phyloP scores from a whole-genome alignment of 208 protist genomes.

The Blastocrithidia nonstop region DNA sequence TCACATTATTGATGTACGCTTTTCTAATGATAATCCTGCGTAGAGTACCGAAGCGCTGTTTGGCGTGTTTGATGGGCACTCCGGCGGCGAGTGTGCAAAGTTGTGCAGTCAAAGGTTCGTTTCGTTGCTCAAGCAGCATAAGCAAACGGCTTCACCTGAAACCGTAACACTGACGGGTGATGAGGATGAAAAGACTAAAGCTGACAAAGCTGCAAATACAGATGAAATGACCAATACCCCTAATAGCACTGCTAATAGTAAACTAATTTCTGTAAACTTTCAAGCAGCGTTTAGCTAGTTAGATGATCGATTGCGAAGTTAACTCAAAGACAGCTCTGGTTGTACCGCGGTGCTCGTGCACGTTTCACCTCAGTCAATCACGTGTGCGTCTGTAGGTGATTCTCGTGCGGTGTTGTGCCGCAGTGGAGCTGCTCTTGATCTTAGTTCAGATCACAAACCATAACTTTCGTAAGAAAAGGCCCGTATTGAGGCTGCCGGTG shows the following conservation, averaged over 20 bases:
- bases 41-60: conserved; percentile 50
- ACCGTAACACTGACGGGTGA: too few species aligned
- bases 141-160: conserved; percentile 2
- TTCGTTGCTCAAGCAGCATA: conserved; percentile 14
- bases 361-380: conserved; percentile 51
- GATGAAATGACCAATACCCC: neutral
- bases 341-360: conserved; percentile 59
- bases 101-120: conserved; percentile 21
- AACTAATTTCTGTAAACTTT: conserved; percentile 46
- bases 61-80: conserved; percentile 83
- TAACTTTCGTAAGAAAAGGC: conserved; percentile 33
- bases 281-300: conserved; percentile 44
- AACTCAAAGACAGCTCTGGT: conserved; percentile 42
- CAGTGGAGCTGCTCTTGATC: conserved; percentile 44
- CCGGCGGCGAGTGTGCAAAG: conserved; percentile 26
- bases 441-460: conserved; percentile 89
- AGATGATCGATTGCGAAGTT: conserved; percentile 26
- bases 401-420: conserved; percentile 80
- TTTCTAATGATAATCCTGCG: conserved; percentile 6
- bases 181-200: neutral
- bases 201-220: neutral
- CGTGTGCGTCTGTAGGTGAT: conserved; percentile 87
- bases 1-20: conserved; percentile 47
- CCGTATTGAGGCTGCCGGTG: conserved; percentile 77
- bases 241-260: conserved; percentile 3